Conservation (phyloP, 2,329 filamentous ascomycete species). For the Aspergillus glaucus region DNA sequence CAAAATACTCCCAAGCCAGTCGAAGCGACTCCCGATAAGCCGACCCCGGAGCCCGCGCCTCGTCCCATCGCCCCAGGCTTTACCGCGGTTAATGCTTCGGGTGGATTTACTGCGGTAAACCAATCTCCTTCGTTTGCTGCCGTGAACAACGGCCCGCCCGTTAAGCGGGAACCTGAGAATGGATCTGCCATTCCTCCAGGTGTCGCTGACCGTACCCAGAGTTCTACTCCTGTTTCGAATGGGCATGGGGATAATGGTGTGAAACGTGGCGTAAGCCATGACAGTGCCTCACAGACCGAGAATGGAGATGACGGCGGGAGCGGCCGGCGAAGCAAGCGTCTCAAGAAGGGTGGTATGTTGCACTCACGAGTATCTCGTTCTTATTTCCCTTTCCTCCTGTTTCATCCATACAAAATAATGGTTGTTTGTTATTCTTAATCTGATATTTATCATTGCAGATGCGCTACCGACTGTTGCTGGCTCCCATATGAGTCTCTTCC, state of each 20-base stretch:
- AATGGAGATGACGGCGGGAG: slow-evolving; percentile 54
- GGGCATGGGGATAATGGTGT: slow-evolving; percentile 52
- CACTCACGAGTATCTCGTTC: neutral
- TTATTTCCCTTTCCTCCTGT: neutral
- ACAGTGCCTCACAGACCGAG: slow-evolving; percentile 40
- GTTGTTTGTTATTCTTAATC: slow-evolving; percentile 33
- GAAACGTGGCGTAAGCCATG: slow-evolving; percentile 69
- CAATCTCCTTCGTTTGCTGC: slow-evolving; percentile 40
- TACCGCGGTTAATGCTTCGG: slow-evolving; percentile 63
- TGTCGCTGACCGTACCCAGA: slow-evolving; percentile 58
- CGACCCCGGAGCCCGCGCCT: slow-evolving; percentile 33
- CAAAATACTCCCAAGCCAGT: slow-evolving; percentile 49
- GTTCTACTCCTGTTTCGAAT: slow-evolving; percentile 50
- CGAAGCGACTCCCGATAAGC: slow-evolving; percentile 27
- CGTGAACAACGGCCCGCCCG: slow-evolving; percentile 33
- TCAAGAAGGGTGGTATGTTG: slow-evolving; percentile 66
- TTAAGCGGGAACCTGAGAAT: slow-evolving; percentile 50
- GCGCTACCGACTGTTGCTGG: slow-evolving; percentile 74
- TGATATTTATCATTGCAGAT: neutral
- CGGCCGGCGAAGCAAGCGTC: slow-evolving; percentile 81
- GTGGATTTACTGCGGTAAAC: slow-evolving; percentile 57
- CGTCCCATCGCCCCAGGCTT: slow-evolving; percentile 49
- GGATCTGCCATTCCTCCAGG: slow-evolving; percentile 56
- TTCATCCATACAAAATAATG: slow-evolving; percentile 5
- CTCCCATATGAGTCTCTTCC: slow-evolving; percentile 92